A percentile compares a stretch with the other conserved stretches of the same genome.
phyloP scores from a whole-genome alignment of 257 asterid genomes.

The Solanum stenotomum region DNA sequence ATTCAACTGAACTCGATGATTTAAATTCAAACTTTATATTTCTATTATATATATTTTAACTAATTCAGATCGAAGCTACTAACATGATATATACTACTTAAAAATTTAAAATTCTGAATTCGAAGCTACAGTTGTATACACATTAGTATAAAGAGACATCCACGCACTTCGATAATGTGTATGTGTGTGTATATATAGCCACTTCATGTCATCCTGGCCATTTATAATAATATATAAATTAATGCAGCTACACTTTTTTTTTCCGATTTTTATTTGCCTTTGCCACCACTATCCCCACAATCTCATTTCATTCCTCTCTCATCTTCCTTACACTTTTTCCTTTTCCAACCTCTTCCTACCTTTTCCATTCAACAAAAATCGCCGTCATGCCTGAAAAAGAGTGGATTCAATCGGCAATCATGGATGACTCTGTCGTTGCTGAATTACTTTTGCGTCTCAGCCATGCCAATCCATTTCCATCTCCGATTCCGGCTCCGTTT shows the following conservation, averaged over 20 bases:
- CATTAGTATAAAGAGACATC: not conserved
- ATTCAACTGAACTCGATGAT: accelerated
- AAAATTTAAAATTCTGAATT: not conserved
- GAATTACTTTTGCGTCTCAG: constrained; percentile 44
- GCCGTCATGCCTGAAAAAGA: constrained; percentile 44
- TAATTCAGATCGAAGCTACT: not conserved
- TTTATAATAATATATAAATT: not conserved
- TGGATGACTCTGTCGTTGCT: constrained; percentile 48
- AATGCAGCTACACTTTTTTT: not conserved
- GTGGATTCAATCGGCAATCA: constrained; percentile 55
- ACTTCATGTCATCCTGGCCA: not conserved
- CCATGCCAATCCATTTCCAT: constrained; percentile 4
- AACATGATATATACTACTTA: not conserved
- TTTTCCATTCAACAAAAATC: not conserved
- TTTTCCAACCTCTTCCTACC: constrained; percentile 1
- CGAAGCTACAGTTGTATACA: accelerated
- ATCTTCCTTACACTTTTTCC: constrained; percentile 15
- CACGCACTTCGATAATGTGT: not conserved
- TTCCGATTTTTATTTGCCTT: constrained; percentile 2
- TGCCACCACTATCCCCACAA: constrained; percentile 6
- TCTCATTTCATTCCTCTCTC: constrained; percentile 31
- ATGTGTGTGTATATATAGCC: not conserved
- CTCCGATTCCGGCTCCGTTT: not conserved
- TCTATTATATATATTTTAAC: accelerated
- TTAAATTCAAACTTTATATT: not conserved